These are phyloP conservation scores for Curvularia sp. DNA, from an alignment of 2,329 filamentous ascomycete species.

Conservation along the genomic window DNA sequence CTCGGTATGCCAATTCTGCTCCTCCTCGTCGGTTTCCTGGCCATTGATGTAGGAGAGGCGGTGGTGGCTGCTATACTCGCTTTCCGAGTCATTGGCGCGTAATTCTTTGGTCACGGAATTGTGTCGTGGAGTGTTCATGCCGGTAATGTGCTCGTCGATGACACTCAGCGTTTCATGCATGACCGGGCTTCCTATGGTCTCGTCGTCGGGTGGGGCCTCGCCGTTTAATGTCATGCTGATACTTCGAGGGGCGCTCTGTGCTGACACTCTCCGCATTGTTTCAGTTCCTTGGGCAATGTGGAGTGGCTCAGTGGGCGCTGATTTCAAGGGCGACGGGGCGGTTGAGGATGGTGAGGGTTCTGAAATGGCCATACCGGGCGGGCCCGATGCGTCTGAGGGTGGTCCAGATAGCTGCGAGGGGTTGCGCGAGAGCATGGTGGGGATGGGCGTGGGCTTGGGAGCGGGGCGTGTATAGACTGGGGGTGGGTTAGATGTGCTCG, in stretches of 20 bases:
- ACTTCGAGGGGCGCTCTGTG: slow-evolving; percentile 37
- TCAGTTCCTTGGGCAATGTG: slow-evolving; percentile 29
- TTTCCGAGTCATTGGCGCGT: slow-evolving; percentile 75
- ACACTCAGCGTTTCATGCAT: slow-evolving; percentile 95
- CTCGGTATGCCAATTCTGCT: slow-evolving; percentile 71
- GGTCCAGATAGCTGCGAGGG: slow-evolving; percentile 35
- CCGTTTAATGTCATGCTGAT: slow-evolving; percentile 48
- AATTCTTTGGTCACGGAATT: slow-evolving; percentile 61
- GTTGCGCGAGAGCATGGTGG: slow-evolving; percentile 41
- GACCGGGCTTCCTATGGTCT: slow-evolving; percentile 70
- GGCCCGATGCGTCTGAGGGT: slow-evolving; percentile 16
- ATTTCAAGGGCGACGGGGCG: slow-evolving; percentile 28
- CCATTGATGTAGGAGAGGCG: slow-evolving; percentile 91
- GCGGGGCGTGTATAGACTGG: slow-evolving; percentile 68
- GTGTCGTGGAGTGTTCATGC: slow-evolving; percentile 71
- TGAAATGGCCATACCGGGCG: slow-evolving; percentile 29
- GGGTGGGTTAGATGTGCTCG: slow-evolving; percentile 24
- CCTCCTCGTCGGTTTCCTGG: slow-evolving; percentile 94
- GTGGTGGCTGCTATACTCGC: slow-evolving; percentile 85
- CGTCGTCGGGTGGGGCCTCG: slow-evolving; percentile 50
- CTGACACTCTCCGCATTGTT: slow-evolving; percentile 25
- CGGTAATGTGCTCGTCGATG: slow-evolving; percentile 95
- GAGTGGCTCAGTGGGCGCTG: slow-evolving; percentile 38
- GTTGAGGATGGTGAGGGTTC: slow-evolving; percentile 26
- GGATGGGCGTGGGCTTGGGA: slow-evolving; percentile 55